Evolutionary conservation across 1,139 yeast genomes (phyloP).

Genomic region (Yamadazyma conglobata): DNA sequence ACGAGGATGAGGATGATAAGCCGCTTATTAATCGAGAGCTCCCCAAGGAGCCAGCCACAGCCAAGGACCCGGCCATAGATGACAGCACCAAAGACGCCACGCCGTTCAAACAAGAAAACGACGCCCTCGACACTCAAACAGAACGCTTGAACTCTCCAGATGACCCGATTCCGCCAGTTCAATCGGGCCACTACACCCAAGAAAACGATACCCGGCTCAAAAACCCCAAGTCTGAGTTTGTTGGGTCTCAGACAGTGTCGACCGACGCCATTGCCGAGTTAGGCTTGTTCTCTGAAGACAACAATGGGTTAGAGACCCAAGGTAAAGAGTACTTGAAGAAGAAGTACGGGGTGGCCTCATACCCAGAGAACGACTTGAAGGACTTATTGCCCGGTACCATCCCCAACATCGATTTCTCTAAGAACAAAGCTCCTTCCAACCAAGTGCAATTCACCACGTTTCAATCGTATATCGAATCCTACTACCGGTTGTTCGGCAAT

Average conservation of each 20-base stretch:
- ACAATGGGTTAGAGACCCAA: constrained; percentile 50
- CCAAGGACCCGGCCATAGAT: too few species aligned
- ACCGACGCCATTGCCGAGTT: constrained; percentile 59
- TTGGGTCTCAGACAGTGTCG: constrained; percentile 68
- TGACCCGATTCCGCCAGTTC: constrained; percentile 43
- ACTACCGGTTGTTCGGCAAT: constrained; percentile 69
- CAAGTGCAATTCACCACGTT: constrained; percentile 93
- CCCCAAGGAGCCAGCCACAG: constrained; percentile 9
- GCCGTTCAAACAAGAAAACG: constrained; percentile 9
- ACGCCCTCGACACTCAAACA: constrained; percentile 3
- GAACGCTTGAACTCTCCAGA: constrained; percentile 22
- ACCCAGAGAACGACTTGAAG: constrained; percentile 74
- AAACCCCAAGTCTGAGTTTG: constrained; percentile 79
- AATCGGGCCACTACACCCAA: constrained; percentile 45
- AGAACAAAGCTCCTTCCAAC: constrained; percentile 74
- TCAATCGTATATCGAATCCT: constrained; percentile 81
- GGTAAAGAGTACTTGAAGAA: constrained; percentile 73
- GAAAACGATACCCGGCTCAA: constrained; percentile 59
- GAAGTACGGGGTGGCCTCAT: constrained; percentile 85
- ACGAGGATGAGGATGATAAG: constrained; percentile 14
- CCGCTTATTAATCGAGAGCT: constrained; percentile 8
- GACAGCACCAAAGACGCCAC: too few species aligned
- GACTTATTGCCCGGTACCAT: constrained; percentile 82
- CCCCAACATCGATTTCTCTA: constrained; percentile 84
- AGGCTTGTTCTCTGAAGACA: constrained; percentile 63